Evolutionary conservation across 1,284 basidiomycete genomes (phyloP).

Genomic region (Ceratorhiza oryzae-sativae): DNA sequence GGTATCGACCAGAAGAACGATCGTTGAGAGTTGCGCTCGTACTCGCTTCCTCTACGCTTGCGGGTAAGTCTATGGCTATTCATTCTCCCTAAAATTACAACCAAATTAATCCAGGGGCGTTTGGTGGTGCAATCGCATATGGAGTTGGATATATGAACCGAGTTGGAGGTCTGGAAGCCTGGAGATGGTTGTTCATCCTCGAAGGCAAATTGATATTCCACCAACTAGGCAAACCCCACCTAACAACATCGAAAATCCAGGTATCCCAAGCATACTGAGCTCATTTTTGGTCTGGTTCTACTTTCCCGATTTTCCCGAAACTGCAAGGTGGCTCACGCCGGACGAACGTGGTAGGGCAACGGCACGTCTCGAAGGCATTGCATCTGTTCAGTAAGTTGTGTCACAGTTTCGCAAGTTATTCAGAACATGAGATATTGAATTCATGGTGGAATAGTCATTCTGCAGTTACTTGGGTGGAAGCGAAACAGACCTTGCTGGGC

Average conservation of each 20-base stretch:
- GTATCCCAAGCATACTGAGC: conserved; percentile 38
- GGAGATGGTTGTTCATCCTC: conserved; percentile 57
- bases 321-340: conserved; percentile 52
- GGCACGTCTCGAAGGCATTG: conserved; percentile 47
- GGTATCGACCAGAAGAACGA: conserved; percentile 55
- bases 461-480: conserved; percentile 19
- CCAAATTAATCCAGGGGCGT: conserved; percentile 52
- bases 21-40: conserved; percentile 54
- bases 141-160: conserved; percentile 52
- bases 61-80: neutral
- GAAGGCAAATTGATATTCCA: conserved; percentile 57
- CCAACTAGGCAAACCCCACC: neutral
- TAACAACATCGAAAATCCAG: neutral
- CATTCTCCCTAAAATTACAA: conserved; percentile 45
- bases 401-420: neutral
- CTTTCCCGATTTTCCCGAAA: conserved; percentile 58
- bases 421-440: neutral
- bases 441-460: neutral
- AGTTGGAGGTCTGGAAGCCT: conserved; percentile 49
- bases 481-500: conserved; percentile 3
- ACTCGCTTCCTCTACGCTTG: conserved; percentile 47
- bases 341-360: conserved; percentile 50
- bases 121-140: conserved; percentile 56
- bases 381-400: conserved; percentile 41
- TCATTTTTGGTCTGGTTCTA: conserved; percentile 53